Evolutionary conservation across 2,329 filamentous ascomycete genomes (phyloP).

Genomic region (Aurifilum marmelostoma): DNA sequence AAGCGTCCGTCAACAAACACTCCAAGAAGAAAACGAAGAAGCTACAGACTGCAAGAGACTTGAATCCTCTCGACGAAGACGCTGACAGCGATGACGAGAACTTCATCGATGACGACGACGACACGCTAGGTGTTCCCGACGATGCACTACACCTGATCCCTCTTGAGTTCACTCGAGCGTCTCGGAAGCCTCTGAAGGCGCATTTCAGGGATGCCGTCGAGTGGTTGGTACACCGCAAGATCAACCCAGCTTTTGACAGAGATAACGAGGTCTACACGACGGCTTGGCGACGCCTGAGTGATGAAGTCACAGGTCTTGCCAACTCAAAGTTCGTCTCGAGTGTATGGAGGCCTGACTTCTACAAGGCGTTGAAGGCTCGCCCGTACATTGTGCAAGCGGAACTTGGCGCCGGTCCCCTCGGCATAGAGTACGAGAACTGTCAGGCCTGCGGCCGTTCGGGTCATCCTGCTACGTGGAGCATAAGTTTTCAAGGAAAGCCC

Average conservation of each 20-base stretch:
- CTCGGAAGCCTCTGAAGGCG: slow-evolving; percentile 69
- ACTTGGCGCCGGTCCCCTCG: slow-evolving; percentile 27
- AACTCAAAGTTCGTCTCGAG: slow-evolving; percentile 73
- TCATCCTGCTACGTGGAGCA: slow-evolving; percentile 68
- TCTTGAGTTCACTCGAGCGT: slow-evolving; percentile 68
- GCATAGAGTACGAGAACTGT: slow-evolving; percentile 20
- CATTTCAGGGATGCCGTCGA: slow-evolving; percentile 76
- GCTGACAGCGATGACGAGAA: slow-evolving; percentile 18
- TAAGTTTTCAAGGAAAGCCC: slow-evolving; percentile 66
- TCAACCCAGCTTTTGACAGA: slow-evolving; percentile 70
- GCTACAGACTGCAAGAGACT: slow-evolving; percentile 25
- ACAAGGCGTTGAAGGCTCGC: slow-evolving; percentile 65
- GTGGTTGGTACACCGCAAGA: slow-evolving; percentile 80
- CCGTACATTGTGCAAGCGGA: slow-evolving; percentile 56
- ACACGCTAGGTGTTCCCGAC: slow-evolving; percentile 58
- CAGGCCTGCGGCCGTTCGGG: slow-evolving; percentile 56
- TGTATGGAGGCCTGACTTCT: slow-evolving; percentile 70
- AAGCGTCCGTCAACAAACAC: slow-evolving; percentile 24
- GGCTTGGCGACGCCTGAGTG: slow-evolving; percentile 72
- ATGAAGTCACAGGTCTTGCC: slow-evolving; percentile 69
- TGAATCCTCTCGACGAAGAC: slow-evolving; percentile 10
- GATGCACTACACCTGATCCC: slow-evolving; percentile 54
- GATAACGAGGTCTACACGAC: slow-evolving; percentile 67
- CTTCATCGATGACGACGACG: slow-evolving; percentile 67
- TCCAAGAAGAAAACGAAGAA: slow-evolving; percentile 29